A percentile compares a stretch with the other conserved stretches of the same genome.
Conservation (phyloP, 495 filamentous ascomycete genomes). For the Lasiosphaeria hispida region DNA sequence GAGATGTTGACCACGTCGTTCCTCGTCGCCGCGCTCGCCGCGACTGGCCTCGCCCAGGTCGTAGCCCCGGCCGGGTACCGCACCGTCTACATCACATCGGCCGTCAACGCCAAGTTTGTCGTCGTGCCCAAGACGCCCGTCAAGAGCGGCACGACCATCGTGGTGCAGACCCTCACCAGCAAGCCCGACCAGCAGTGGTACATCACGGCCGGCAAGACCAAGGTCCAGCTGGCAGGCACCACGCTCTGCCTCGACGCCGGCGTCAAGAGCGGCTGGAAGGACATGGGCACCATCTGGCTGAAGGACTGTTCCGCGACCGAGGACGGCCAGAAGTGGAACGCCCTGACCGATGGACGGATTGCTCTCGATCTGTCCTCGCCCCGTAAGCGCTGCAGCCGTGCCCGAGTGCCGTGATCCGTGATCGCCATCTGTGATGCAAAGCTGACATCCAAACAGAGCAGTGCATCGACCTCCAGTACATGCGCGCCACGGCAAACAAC, state of each 20-base stretch:
- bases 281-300: conserved; percentile 48
- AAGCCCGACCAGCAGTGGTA: conserved; percentile 52
- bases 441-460: conserved; percentile 33
- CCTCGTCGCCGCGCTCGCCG: conserved; percentile 42
- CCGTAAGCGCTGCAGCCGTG: conserved; percentile 29
- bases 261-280: conserved; percentile 49
- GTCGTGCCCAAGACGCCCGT: conserved; percentile 40
- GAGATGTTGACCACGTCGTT: conserved; percentile 42
- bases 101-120: conserved; percentile 49
- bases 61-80: conserved; percentile 42
- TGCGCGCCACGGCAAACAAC: conserved; percentile 50
- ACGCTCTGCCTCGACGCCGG: conserved; percentile 52
- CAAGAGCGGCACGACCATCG: conserved; percentile 36
- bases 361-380: conserved; percentile 42
- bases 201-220: conserved; percentile 38
- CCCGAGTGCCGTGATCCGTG: too few species aligned
- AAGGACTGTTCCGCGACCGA: conserved; percentile 42
- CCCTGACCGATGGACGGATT: conserved; percentile 49
- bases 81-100: conserved; percentile 51
- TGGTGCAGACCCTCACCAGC: conserved; percentile 42
- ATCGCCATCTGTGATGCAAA: too few species aligned
- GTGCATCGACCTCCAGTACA: conserved; percentile 53
- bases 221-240: conserved; percentile 46
- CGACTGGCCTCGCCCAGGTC: conserved; percentile 44
- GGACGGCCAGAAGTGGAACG: conserved; percentile 45